phyloP scores from a whole-genome alignment of 345 rosid genomes.

The Populus deltoides region DNA sequence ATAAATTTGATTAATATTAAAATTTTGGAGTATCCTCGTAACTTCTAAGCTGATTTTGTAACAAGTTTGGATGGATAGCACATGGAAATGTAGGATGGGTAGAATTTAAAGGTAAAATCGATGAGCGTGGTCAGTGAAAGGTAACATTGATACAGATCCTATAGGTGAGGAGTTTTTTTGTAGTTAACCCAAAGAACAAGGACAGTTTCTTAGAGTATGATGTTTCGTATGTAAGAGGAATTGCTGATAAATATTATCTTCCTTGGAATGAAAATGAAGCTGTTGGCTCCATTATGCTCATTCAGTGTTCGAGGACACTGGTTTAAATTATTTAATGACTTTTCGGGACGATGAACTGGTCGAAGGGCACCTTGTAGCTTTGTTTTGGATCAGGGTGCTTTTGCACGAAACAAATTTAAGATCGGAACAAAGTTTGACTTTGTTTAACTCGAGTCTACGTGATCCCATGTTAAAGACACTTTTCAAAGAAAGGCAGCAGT shows the following conservation, averaged over 20 bases:
- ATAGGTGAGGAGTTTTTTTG: not conserved
- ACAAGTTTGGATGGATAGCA: too few species aligned
- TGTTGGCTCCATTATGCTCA: not conserved
- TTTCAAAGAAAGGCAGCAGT: not conserved
- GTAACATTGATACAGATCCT: too few species aligned
- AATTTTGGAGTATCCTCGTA: too few species aligned
- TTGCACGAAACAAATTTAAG: not conserved
- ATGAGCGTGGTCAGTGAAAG: too few species aligned
- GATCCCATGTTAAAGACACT: not conserved
- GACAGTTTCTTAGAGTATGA: not conserved
- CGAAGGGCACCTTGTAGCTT: not conserved
- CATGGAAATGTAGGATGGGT: too few species aligned
- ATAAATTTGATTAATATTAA: too few species aligned
- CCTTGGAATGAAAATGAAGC: not conserved
- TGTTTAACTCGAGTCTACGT: not conserved
- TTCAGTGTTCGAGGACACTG: not conserved
- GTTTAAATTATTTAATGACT: not conserved
- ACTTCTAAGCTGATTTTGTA: too few species aligned
- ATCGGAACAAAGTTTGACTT: not conserved
- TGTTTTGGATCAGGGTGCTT: not conserved
- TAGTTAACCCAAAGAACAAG: not conserved
- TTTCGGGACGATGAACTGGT: not conserved
- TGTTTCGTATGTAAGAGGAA: not conserved
- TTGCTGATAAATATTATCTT: not conserved
- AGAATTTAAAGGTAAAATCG: too few species aligned